Evolutionary conservation across 164 flowering plant genomes (phyloP).

Genomic region (Dillenia suffruticosa): DNA sequence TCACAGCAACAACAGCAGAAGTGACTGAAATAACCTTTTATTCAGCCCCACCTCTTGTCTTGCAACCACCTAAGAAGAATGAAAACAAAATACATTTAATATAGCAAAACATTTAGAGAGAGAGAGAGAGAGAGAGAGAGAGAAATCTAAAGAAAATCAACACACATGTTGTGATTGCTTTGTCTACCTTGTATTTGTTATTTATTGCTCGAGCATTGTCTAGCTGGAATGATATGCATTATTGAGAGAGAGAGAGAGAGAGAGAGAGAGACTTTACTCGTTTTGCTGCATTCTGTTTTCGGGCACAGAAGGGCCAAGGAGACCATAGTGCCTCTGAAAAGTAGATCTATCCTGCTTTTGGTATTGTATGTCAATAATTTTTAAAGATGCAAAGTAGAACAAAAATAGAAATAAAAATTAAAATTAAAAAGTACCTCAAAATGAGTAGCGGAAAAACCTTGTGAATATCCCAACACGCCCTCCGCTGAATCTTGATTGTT

Average conservation of each 20-base stretch:
- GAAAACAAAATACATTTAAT: too few species aligned
- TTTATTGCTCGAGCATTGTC: too few species aligned
- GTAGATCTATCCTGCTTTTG: slow-evolving; percentile 43
- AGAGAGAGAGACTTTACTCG: slow-evolving; percentile 31
- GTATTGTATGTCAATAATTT: not conserved
- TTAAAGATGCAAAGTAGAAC: not conserved
- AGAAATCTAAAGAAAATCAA: too few species aligned
- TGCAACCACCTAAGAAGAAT: slow-evolving; percentile 29
- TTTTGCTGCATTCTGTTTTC: slow-evolving; percentile 33
- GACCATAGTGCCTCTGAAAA: slow-evolving; percentile 37
- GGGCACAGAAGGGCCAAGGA: slow-evolving; percentile 39
- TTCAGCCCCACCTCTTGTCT: slow-evolving; percentile 42
- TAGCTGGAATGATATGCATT: too few species aligned
- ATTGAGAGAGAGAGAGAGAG: not conserved
- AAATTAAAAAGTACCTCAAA: slow-evolving; percentile 29
- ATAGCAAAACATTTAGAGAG: too few species aligned
- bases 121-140: not conserved
- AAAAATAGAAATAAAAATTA: not conserved
- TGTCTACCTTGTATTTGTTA: too few species aligned
- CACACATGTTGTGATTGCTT: too few species aligned
- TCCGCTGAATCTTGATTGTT: slow-evolving; percentile 38
- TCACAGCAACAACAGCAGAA: not conserved
- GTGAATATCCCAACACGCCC: slow-evolving; percentile 8
- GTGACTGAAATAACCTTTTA: slow-evolving; percentile 18
- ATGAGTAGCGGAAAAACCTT: slow-evolving; percentile 42